Percentiles rank a stretch among this genome's conserved stretches.
Conservation (phyloP, 1,284 basidiomycete genomes). For the Volvariella volvacea region DNA sequence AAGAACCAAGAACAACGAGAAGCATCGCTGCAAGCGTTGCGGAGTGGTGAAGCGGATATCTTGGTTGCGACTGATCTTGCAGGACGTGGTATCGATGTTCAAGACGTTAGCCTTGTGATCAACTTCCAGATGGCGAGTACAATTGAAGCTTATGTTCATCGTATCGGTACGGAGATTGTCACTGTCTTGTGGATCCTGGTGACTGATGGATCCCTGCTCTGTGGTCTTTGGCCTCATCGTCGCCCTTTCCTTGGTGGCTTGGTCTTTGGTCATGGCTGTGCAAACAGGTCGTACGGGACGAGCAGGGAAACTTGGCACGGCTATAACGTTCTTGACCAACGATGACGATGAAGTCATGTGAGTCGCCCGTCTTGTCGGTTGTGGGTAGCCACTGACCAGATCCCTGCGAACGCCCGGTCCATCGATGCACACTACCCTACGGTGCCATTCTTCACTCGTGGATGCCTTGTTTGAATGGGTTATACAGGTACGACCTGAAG, state of each 20-base stretch:
- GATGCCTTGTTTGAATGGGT: slow-evolving; percentile 11
- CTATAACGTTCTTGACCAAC: slow-evolving; percentile 95
- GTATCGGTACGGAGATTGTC: slow-evolving; percentile 63
- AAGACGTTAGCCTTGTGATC: slow-evolving; percentile 92
- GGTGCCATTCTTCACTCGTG: slow-evolving; percentile 12
- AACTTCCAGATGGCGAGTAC: slow-evolving; percentile 97
- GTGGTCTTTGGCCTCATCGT: background rate
- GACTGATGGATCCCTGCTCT: slow-evolving; percentile 7
- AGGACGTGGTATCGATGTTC: slow-evolving; percentile 97
- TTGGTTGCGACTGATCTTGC: slow-evolving; percentile 97
- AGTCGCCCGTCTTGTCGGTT: slow-evolving; percentile 25
- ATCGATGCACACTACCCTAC: slow-evolving; percentile 2
- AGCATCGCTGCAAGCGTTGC: slow-evolving; percentile 80
- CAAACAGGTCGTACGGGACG: slow-evolving; percentile 85
- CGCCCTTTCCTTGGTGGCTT: background rate
- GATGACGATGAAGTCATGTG: slow-evolving; percentile 97
- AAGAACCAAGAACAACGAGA: slow-evolving; percentile 98
- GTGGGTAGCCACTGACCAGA: too few relatives aligned
- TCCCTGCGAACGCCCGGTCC: too few relatives aligned
- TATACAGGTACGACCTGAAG: slow-evolving; percentile 77
- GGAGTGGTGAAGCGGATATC: slow-evolving; percentile 78
- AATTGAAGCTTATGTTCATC: slow-evolving; percentile 96
- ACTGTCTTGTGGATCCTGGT: background rate
- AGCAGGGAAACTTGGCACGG: slow-evolving; percentile 88
- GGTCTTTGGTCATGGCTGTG: slow-evolving; percentile 2